phyloP scores from a whole-genome alignment of 768 basidiomycete genomes.

The Rhodocollybia butyracea region DNA sequence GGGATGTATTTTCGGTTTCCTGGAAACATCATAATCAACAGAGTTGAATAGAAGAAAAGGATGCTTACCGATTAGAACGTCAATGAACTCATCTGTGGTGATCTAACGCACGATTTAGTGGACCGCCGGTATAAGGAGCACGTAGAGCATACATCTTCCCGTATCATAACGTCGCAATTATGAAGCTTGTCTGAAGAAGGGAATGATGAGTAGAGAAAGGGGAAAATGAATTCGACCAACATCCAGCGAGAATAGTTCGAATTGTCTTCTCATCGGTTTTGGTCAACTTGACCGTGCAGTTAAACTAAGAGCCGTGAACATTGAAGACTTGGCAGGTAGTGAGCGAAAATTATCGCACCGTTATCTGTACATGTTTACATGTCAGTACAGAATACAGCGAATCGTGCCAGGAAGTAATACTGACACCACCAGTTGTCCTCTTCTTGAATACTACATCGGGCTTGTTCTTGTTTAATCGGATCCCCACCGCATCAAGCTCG shows the following conservation, averaged over 20 bases:
- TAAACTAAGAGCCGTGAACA: conserved; percentile 46
- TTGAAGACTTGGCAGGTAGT: too few relatives aligned
- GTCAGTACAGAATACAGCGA: conserved; percentile 9
- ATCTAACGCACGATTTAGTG: conserved; percentile 49
- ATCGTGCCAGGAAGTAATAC: too few relatives aligned
- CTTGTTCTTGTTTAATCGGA: conserved; percentile 83
- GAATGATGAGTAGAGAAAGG: neutral
- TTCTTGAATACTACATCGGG: conserved; percentile 96
- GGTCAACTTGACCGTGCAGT: conserved; percentile 89
- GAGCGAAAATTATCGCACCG: conserved; percentile 37
- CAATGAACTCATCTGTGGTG: conserved; percentile 94
- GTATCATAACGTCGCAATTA: conserved; percentile 97
- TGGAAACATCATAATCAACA: conserved; percentile 21
- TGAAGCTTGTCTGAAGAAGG: conserved; percentile 69
- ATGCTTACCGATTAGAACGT: conserved; percentile 83
- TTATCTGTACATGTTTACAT: conserved; percentile 64
- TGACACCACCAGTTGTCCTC: conserved; percentile 87
- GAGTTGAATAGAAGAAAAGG: neutral
- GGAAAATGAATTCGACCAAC: conserved; percentile 36
- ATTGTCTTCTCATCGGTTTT: conserved; percentile 95
- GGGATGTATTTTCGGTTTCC: conserved; percentile 94
- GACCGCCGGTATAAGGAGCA: conserved; percentile 1
- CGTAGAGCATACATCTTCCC: conserved; percentile 76
- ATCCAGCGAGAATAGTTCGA: conserved; percentile 85
- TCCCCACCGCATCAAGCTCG: conserved; percentile 95